Conservation (phyloP, 176 grass and related monocot genomes). For the Oryza rufipogon region DNA sequence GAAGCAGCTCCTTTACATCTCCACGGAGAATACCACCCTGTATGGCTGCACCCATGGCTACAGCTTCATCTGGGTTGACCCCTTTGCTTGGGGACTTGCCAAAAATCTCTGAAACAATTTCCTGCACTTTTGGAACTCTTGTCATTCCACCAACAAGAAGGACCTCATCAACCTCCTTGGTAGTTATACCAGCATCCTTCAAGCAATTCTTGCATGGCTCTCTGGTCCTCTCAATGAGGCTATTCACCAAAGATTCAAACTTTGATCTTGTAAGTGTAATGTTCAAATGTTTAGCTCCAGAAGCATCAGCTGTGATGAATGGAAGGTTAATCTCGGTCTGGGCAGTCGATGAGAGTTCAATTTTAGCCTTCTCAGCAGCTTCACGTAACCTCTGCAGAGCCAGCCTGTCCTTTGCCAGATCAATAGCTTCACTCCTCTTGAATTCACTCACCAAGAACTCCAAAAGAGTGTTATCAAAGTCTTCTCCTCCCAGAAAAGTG, state of each 20-base stretch:
- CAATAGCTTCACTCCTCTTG: conserved; percentile 44
- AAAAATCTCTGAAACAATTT: conserved; percentile 47
- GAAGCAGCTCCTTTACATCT: conserved; percentile 56
- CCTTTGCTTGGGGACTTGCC: conserved; percentile 51
- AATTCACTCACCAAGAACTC: conserved; percentile 53
- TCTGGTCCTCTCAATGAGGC: conserved; percentile 46
- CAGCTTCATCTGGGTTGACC: conserved; percentile 51
- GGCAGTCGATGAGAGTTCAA: conserved; percentile 49
- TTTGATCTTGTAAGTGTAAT: conserved; percentile 52
- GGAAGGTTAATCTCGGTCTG: conserved; percentile 53
- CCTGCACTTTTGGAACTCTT: conserved; percentile 48
- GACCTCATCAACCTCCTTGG: conserved; percentile 47
- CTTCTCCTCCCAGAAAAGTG: conserved; percentile 52
- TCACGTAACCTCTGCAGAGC: conserved; percentile 48
- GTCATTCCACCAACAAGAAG: conserved; percentile 55
- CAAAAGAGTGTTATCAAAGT: conserved; percentile 51
- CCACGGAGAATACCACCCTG: conserved; percentile 49
- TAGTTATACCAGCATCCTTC: conserved; percentile 44
- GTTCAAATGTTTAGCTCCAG: conserved; percentile 56
- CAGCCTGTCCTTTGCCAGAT: conserved; percentile 46
- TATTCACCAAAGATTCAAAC: conserved; percentile 46
- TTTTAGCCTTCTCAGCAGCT: conserved; percentile 54
- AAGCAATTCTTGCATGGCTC: conserved; percentile 54
- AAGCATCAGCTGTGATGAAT: conserved; percentile 51
- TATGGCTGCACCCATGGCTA: conserved; percentile 48